These are phyloP conservation scores for Syncephalastrum monosporum DNA, from an alignment of 371 early-diverging fungal species.

Conservation along the genomic window DNA sequence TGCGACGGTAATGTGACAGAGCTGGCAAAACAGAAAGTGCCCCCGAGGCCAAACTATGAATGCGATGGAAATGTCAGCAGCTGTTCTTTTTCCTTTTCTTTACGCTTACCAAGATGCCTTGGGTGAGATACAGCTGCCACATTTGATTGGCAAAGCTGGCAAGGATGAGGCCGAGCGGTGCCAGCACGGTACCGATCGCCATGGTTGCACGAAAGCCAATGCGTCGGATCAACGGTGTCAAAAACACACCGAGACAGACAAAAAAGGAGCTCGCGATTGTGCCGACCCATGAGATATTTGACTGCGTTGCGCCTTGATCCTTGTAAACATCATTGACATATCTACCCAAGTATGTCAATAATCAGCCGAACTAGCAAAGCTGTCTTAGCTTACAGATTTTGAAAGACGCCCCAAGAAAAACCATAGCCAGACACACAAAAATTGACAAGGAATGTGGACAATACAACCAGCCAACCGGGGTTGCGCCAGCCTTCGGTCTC, in stretches of 20 bases:
- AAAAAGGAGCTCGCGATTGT: slow-evolving; percentile 43
- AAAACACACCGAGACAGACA: slow-evolving; percentile 51
- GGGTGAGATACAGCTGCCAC: slow-evolving; percentile 61
- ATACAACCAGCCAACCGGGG: slow-evolving; percentile 44
- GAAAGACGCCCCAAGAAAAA: slow-evolving; percentile 51
- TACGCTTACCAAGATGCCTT: slow-evolving; percentile 45
- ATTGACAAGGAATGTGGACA: slow-evolving; percentile 53
- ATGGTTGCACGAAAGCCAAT: slow-evolving; percentile 58
- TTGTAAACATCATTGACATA: slow-evolving; percentile 30
- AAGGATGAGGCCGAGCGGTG: slow-evolving; percentile 49
- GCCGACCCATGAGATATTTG: slow-evolving; percentile 51
- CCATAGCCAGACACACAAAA: slow-evolving; percentile 47
- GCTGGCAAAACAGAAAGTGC: slow-evolving; percentile 58
- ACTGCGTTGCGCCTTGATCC: slow-evolving; percentile 17
- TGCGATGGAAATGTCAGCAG: no score
- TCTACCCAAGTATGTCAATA: not conserved
- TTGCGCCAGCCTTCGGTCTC: slow-evolving; percentile 28
- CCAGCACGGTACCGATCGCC: slow-evolving; percentile 50
- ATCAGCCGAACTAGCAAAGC: no score
- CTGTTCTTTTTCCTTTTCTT: no score
- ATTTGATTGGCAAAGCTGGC: slow-evolving; percentile 54
- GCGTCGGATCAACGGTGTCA: slow-evolving; percentile 59
- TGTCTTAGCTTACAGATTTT: slow-evolving; percentile 30
- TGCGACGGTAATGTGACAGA: slow-evolving; percentile 66
- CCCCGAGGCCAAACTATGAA: slow-evolving; percentile 49